Conservation (phyloP, 2,329 filamentous ascomycete species). For the Ustulina deusta region DNA sequence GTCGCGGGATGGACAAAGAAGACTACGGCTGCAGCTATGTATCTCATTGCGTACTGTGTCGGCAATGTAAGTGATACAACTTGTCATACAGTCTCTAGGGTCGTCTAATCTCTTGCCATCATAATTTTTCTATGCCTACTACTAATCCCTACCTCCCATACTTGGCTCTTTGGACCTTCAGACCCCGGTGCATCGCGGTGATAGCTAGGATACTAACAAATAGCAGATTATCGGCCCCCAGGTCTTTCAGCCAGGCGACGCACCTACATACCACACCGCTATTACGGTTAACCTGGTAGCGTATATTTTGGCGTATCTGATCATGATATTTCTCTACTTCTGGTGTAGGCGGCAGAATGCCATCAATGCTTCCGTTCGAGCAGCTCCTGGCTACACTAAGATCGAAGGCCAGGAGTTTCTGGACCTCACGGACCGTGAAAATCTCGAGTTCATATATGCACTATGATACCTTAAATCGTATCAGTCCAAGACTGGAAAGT, state of each 20-base stretch:
- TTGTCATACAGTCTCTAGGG: neutral
- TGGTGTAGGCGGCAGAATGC: conserved; percentile 71
- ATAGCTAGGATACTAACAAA: conserved; percentile 5
- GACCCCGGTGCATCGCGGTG: neutral
- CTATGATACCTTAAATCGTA: conserved; percentile 51
- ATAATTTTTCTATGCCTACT: neutral
- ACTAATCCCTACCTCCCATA: neutral
- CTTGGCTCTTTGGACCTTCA: conserved; percentile 2
- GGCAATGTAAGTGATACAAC: conserved; percentile 56
- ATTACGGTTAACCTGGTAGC: conserved; percentile 74
- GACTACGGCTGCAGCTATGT: conserved; percentile 67
- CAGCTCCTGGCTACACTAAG: conserved; percentile 67
- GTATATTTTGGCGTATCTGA: conserved; percentile 63
- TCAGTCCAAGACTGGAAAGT: neutral
- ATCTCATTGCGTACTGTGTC: conserved; percentile 63
- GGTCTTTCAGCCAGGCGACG: conserved; percentile 67
- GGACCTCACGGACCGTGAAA: conserved; percentile 75
- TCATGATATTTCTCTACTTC: conserved; percentile 71
- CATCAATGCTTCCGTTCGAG: conserved; percentile 66
- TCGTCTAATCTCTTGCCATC: neutral
- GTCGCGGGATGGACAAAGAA: conserved; percentile 69
- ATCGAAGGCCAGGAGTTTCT: conserved; percentile 76
- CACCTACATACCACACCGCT: conserved; percentile 70
- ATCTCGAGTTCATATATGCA: conserved; percentile 72
- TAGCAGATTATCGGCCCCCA: conserved; percentile 60